Evolutionary conservation across 2,329 filamentous ascomycete genomes (phyloP), one percentile per base, ranked within the genome.

Genomic region (Raffaelea albimanens): DNA sequence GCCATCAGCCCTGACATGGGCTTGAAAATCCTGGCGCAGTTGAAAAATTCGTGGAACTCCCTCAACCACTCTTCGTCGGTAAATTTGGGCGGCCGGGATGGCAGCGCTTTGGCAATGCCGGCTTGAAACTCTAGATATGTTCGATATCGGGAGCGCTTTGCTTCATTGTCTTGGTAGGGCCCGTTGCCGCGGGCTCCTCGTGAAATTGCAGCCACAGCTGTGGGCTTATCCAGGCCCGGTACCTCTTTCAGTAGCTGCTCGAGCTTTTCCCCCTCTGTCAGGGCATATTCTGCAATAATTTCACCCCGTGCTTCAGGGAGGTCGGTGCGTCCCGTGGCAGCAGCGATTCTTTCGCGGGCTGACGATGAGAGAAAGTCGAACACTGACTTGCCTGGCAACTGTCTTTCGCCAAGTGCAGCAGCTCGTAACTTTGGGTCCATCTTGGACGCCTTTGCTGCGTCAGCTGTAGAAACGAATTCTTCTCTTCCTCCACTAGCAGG

Each of bases 1-100:
- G 91, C 93, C 88, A 98, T 97, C 53, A 87, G 74, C 0, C 89
- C 89, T 2, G 86, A 87, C 68, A 95, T 87, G 1, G 93, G 93
- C 61, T 87, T 91, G 70, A 97, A 98, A 19, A 97, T 79, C 50
- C 71, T 65, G 13, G 76, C 76, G 51, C 76, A 80, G 51, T 72
- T 73, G 55, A 68, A 67, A 53, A 95, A 96, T 58, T 98, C 81
- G 45, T 68, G 70, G 46, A 95, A 70, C 63, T 98, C 93, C 48
- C 80, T 80, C 31, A 82, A 63, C 81, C 87, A 96, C 45, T 93
- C 87, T 38, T 88, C 81, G 20, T 76, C 76, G 5, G 71, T 75
- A 58, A 70, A 63, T 4, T 60, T 59, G 1, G 60, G 50, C 1
- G 67, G 63, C 40, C 67, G 70, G 1, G 56, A 58, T 0, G 86